Percentiles rank a stretch among this genome's conserved stretches.
Evolutionary conservation across 2,329 filamentous ascomycete genomes (phyloP).

Genomic region (Colletotrichum lupini): DNA sequence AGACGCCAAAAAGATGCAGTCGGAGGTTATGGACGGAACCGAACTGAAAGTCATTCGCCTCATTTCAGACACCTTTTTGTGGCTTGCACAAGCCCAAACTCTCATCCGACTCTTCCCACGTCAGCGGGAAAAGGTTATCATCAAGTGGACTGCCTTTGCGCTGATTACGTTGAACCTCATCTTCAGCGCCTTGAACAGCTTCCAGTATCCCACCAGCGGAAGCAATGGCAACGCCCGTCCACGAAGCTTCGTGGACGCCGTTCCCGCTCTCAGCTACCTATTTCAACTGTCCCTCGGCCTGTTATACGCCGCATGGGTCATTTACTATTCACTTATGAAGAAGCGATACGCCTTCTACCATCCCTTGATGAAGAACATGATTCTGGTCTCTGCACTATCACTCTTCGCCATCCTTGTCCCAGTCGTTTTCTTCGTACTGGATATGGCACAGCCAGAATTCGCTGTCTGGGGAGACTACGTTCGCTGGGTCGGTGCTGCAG

Average conservation of each 20-base stretch:
- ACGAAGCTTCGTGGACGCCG: slow-evolving; percentile 84
- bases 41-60: slow-evolving; percentile 92
- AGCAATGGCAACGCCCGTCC: slow-evolving; percentile 69
- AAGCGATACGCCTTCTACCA: slow-evolving; percentile 92
- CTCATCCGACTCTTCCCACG: slow-evolving; percentile 95
- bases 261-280: slow-evolving; percentile 90
- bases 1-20: slow-evolving; percentile 80
- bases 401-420: slow-evolving; percentile 86
- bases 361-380: slow-evolving; percentile 89
- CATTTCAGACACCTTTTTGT: slow-evolving; percentile 95
- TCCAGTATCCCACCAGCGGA: slow-evolving; percentile 66
- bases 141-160: slow-evolving; percentile 98
- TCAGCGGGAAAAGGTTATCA: slow-evolving; percentile 96
- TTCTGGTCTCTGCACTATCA: slow-evolving; percentile 81
- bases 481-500: slow-evolving; percentile 93
- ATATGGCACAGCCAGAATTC: slow-evolving; percentile 86
- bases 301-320: slow-evolving; percentile 91
- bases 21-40: slow-evolving; percentile 82
- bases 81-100: slow-evolving; percentile 97
- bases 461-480: slow-evolving; percentile 96
- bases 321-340: slow-evolving; percentile 94
- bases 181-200: slow-evolving; percentile 93
- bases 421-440: slow-evolving; percentile 91
- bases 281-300: slow-evolving; percentile 89
- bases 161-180: slow-evolving; percentile 91